Base-by-base conservation (phyloP, 2,329 filamentous ascomycete species). In the Colletotrichum cuscutae region DNA sequence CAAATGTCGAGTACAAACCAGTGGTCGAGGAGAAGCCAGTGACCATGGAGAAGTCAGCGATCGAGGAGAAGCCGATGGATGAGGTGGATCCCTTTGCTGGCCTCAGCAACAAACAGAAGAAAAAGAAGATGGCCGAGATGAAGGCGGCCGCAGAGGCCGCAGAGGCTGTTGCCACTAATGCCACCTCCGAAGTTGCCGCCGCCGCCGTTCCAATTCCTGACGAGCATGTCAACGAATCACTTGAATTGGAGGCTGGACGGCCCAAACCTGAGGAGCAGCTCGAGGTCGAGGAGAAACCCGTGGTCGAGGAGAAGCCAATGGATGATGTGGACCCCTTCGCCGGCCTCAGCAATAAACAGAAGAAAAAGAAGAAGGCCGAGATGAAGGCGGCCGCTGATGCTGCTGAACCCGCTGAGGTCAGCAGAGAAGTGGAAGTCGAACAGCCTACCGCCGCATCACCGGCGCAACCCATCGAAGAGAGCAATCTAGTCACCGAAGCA, bases 201-300 rank as follows among this genome's bases (percentile, higher is more conserved):
- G 15, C 2, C 37, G 37, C 5, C 15, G 15, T 24, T 15, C 30
- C 24, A 19, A 8, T 22, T 30, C 26, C 37, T 7, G 37, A 35
- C 12, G 32, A 35, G 32, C 32, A 35, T 35, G 11, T 4, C 32
- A 12, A 35, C 32, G 32, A 35, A 35, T 12, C 32, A 35, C 11
- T 35, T 12, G 32, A 35, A 35, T 5, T 35, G 32, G 32, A 35
- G 32, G 32, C 11, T 35, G 32, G 12, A 35, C 32, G 32, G 12
- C 32, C 32, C 11, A 35, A 35, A 11, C 32, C 15, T 12, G 42
- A n/a, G 5, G 15, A 49, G 42, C 15, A 56, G 22, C 19, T 68
- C 12, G 68, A 76, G 57, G 75, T 75, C 28, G 76, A 77, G 24
- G 75, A 77, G 7, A 70, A 65, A n/a, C n/a, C 65, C 9, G 13